Base-by-base conservation (phyloP, 768 basidiomycete genomes). In the Leucosporidium yakuticum region DNA sequence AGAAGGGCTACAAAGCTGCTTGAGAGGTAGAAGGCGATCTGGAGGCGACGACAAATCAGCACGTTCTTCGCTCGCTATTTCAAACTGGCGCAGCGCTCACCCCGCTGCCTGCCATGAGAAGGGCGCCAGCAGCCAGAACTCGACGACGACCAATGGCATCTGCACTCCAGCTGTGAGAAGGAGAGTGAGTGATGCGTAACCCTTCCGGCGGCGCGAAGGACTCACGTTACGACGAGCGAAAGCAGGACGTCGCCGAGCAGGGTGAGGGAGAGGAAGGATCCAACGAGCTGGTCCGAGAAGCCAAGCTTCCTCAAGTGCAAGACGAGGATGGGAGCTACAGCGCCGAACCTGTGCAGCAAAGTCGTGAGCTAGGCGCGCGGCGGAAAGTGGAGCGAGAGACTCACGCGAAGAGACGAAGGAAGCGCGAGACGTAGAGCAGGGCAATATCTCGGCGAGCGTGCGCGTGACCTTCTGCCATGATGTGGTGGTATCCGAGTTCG, bases 261-360 rank as follows among this genome's bases (percentile, higher is more conserved):
- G 7, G 78, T 78, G 31, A 77, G 64, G 0, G 74, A 70, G 68
- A 77, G 74, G 69, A 78, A 78, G 6, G 76, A 59, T 1, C 78
- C 78, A 27, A 77, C 74, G 6, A 57, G 63, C 27, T 66, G 61
- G 36, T 76, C 75, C 31, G 74, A 71, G 59, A 77, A 76, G 8
- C 67, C 69, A n/a, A 77, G 65, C 11, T 54, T 20, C 17, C 69
- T 66, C 60, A 78, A 74, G 69, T 74, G 73, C 17, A 75, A 49
- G 9, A 77, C 72, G 39, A 78, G 71, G 64, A 78, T 64, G 21
- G 76, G 68, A 0, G 77, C 73, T 17, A 59, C 54, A 1, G 71
- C 63, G 25, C 77, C 77, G 63, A 71, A 71, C 3, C 69, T 69
- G 34, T 12, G 27, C 0, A 17, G n/a, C 1, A 53, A 7, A 17